Evolutionary conservation across 768 basidiomycete genomes (phyloP), one percentile per base, ranked within the genome.

Genomic region (Psilocybe cubensis): DNA sequence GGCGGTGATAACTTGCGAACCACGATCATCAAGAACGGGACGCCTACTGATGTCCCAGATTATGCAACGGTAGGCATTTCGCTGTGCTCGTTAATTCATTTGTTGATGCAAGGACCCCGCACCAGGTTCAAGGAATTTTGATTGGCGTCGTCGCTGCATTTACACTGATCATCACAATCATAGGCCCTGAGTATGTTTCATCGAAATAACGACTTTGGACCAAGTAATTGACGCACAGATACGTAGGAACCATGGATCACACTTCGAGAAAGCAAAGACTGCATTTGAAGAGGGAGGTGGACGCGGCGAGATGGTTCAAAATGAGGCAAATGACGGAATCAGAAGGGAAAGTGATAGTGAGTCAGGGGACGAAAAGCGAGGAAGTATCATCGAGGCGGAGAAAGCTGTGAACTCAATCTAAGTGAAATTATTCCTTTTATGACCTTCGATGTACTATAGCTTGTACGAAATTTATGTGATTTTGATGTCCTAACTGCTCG

Each of bases 71-170:
- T 78, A 55, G 21, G 66, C 50, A 10, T 12, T 5, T 7, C 50
- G 12, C 12, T 29, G 45, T n/a, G 9, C 12, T n/a, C 35, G 9
- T 35, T 3, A 23, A 6, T 10, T 11, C 46, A n/a, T 1, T 14
- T 11, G 41, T 1, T 20, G n/a, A 21, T 1, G 7, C 28, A 17
- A 6, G 52, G 10, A 35, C 35, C 4, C 14, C 27, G 1, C 10
- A 5, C 11, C 43, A 83, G 70, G 91, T 92, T 4, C 91, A 93
- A 76, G 92, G 91, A 38, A 94, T 98, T 66, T 79, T 98, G 33
- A 88, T 97, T 44, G 95, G 94, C 7, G 79, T 82, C 23, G 89
- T 97, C 18, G 79, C 91, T 1, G 87, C 84, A 0, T 96, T 89
- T 61, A 84, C 92, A 41, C 72, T 96, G 43, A 25, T 93, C 66